Evolutionary conservation across 306 rosid genomes (phyloP), one percentile per base, ranked within the genome.

Genomic region (Fagus sylvatica): DNA sequence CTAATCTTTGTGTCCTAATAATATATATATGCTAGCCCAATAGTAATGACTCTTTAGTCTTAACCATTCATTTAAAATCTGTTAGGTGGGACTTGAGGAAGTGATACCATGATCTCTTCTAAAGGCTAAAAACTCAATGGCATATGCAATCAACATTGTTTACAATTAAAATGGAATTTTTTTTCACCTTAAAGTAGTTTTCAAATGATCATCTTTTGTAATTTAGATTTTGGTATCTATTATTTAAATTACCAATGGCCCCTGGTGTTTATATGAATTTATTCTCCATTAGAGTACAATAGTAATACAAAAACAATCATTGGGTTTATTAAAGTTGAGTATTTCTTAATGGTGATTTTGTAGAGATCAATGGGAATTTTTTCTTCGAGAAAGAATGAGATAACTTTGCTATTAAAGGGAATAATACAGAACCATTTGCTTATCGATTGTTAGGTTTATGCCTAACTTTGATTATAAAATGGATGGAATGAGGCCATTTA

Each of bases 251-350:
- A 69, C 22, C 13, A 74, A 60, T 17, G 65, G 75, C 70, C 72
- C 67, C 66, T 68, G 65, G 22, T 46, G 64, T 66, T 66, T 54
- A 69, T 74, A 57, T 59, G 91, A 85, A 81, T 59, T 51, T 83
- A 85, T 88, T 88, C 89, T 78, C 85, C 86, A 83, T 83, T 81
- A 76, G 54, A 71, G 65, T 59, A 28, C 51, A 74, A 76, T 79
- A 79, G 72, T 78, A 86, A 69, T 67, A 65, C 37, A 65, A 53
- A 16, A 78, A 57, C 68, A 28, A 69, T 65, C 36, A 83, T 78
- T 78, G 81, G 83, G 48, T 55, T 77, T 69, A n/a, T 17, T 51
- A 78, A 78, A 48, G 46, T 76, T 36, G 53, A 43, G 7, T 75
- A 41, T 46, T 72, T 19, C 37, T 70, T 34, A 69, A 74, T 39